Evolutionary conservation across 495 filamentous ascomycete species (phyloP), one percentile per base, ranked within the genome.

Genomic region (Penicillium atrosanguineum): DNA sequence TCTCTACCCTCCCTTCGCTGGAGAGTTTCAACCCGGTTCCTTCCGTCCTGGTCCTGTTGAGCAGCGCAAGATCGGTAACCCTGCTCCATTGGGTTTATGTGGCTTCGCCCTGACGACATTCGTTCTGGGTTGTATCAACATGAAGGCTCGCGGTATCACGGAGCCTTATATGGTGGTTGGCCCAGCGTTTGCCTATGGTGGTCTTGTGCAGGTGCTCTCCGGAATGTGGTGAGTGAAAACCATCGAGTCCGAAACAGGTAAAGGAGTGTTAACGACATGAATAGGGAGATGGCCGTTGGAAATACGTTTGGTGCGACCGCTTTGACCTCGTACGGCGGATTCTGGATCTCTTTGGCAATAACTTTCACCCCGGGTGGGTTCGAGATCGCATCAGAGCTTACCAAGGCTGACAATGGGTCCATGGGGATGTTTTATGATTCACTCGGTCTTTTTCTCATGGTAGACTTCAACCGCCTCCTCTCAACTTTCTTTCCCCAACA

Each of bases 221-320:
- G 91, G 91, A 74, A 95, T 96, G 91, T 95, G 91, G 90, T 93
- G 77, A 67, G 88, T 86, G 6, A 2, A 20, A 19, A 34, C 4
- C 12, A 15, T 34, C 3, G 14, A 14, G 0, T 14, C 6, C 11
- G 9, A 34, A 34, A 14, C 4, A 3, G 9, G 8, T 11, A 12
- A 14, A 4, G 4, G 4, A 34, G 14, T 34, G 14, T 1, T 34
- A 15, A 34, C 9, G 28, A 14, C n/a, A n/a, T 39, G 12, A 21
- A 38, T 40, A 95, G 90, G 92, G 92, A 95, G 77, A 95, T 95
- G 89, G 92, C 90, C 23, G 80, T 90, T 11, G 92, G 90, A 45
- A 95, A 93, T 78, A 93, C 92, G 16, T 97, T 97, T 56, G 92
- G 90, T 79, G 91, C 91, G 19, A 96, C 91, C n/a, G 91, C 90